Percentiles rank a stretch among this genome's conserved stretches.
Evolutionary conservation across 2,329 filamentous ascomycete genomes (phyloP).

Genomic region (Plectosphaerella plurivora): DNA sequence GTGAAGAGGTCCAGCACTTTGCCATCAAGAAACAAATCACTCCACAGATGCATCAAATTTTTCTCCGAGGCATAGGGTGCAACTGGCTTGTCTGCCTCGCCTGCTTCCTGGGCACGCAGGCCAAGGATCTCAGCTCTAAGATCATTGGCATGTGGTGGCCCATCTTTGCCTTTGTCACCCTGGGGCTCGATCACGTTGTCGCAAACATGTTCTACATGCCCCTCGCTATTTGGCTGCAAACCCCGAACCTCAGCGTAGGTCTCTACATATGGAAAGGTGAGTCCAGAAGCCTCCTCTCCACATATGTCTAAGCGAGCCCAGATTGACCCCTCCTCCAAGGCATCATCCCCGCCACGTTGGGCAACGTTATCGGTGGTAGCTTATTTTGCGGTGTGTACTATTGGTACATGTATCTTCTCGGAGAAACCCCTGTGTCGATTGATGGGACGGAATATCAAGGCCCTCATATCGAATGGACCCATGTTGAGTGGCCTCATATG

Average conservation of each 20-base stretch:
- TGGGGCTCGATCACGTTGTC: constrained; percentile 52
- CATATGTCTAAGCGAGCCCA: no score
- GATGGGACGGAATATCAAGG: no score
- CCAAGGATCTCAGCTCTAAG: constrained; percentile 47
- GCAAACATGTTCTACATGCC: constrained; percentile 54
- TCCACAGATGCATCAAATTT: constrained; percentile 46
- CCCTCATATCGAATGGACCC: no score
- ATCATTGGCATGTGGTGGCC: constrained; percentile 53
- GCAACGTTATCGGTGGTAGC: constrained; percentile 49
- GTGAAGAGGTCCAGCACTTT: constrained; percentile 36
- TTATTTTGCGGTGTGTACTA: constrained; percentile 43
- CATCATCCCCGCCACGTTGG: constrained; percentile 46
- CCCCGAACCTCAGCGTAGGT: constrained; percentile 36
- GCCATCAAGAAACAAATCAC: constrained; percentile 43
- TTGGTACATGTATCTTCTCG: no score
- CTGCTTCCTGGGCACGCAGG: constrained; percentile 41
- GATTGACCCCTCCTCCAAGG: constrained; percentile 11
- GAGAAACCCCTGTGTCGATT: no score
- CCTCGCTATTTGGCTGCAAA: constrained; percentile 42
- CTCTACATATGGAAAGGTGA: constrained; percentile 52
- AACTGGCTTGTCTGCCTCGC: constrained; percentile 56
- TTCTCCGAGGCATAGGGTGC: constrained; percentile 48
- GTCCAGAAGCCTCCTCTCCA: no score
- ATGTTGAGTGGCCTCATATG: no score
- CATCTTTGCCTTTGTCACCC: constrained; percentile 47